Evolutionary conservation across 148 eudicot species (phyloP).

Genomic region (Dianthus caryophyllus): DNA sequence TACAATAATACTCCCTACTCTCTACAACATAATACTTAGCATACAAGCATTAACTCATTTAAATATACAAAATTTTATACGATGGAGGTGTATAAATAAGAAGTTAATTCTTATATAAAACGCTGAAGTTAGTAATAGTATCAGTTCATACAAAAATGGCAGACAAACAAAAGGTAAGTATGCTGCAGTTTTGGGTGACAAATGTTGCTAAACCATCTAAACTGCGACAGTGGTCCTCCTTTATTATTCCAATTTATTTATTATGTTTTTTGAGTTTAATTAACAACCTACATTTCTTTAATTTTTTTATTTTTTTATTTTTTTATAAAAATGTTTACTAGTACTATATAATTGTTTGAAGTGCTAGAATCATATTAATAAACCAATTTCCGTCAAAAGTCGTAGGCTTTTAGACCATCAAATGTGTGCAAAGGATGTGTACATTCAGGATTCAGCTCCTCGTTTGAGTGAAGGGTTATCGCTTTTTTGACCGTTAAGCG

Average conservation of each 20-base stretch:
- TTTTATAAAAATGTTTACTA: too few species aligned
- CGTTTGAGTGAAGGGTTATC: slow-evolving; percentile 13
- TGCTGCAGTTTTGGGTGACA: slow-evolving; percentile 22
- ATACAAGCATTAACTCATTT: slow-evolving; percentile 4
- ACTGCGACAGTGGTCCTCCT: slow-evolving; percentile 26
- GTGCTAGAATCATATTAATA: neutral
- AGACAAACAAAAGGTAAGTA: slow-evolving; percentile 8
- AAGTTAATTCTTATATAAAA: neutral
- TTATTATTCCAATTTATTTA: neutral
- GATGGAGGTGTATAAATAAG: too few species aligned
- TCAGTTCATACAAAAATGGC: slow-evolving; percentile 11
- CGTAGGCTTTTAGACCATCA: neutral
- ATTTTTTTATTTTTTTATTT: too few species aligned
- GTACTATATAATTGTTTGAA: neutral
- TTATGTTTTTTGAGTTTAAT: neutral
- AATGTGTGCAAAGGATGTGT: slow-evolving; percentile 4
- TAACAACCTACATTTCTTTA: too few species aligned
- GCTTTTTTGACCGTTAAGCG: slow-evolving; percentile 4
- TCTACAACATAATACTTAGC: slow-evolving; percentile 5
- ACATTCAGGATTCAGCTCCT: neutral
- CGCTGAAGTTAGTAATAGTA: slow-evolving; percentile 4
- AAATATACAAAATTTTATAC: too few species aligned
- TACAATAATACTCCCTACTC: too few species aligned
- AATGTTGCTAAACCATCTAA: slow-evolving; percentile 29
- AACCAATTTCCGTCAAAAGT: neutral